These are phyloP conservation scores for Mortierella sp. DNA, from an alignment of 371 early-diverging fungal species.

Conservation along the genomic window DNA sequence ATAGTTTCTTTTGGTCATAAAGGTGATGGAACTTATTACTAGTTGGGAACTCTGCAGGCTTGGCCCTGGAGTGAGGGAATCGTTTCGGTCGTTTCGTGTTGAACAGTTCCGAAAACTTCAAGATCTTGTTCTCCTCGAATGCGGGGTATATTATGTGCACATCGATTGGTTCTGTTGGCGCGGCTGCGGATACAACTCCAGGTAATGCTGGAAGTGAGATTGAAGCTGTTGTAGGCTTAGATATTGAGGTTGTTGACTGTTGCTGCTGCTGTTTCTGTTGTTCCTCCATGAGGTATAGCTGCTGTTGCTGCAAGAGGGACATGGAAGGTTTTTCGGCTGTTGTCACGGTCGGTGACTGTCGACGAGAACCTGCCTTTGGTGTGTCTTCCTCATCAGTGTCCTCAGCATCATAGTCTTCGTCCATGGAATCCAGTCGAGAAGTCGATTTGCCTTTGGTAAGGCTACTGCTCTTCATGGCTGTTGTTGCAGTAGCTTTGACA, in stretches of 20 bases:
- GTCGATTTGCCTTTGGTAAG: slow-evolving; percentile 9
- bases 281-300: slow-evolving; percentile 30
- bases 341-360: background rate
- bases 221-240: slow-evolving; percentile 3
- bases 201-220: slow-evolving; percentile 14
- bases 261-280: slow-evolving; percentile 38
- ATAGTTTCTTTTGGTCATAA: slow-evolving; percentile 28
- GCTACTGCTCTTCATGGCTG: slow-evolving; percentile 26
- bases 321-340: slow-evolving; percentile 11
- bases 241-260: slow-evolving; percentile 12
- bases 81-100: slow-evolving; percentile 49
- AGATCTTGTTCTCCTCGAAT: slow-evolving; percentile 70
- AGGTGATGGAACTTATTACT: slow-evolving; percentile 16
- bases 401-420: slow-evolving; percentile 78
- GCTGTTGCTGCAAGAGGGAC: slow-evolving; percentile 39
- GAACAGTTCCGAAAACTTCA: slow-evolving; percentile 81
- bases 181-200: slow-evolving; percentile 16
- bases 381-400: slow-evolving; percentile 62
- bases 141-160: slow-evolving; percentile 74
- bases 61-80: slow-evolving; percentile 37
- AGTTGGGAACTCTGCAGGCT: slow-evolving; percentile 48
- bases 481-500: slow-evolving; percentile 25
- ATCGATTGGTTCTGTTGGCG: slow-evolving; percentile 53
- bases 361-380: background rate
- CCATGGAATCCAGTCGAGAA: slow-evolving; percentile 55